These are phyloP conservation scores for Microcos paniculata DNA, from an alignment of 345 rosid species.

Conservation along the genomic window DNA sequence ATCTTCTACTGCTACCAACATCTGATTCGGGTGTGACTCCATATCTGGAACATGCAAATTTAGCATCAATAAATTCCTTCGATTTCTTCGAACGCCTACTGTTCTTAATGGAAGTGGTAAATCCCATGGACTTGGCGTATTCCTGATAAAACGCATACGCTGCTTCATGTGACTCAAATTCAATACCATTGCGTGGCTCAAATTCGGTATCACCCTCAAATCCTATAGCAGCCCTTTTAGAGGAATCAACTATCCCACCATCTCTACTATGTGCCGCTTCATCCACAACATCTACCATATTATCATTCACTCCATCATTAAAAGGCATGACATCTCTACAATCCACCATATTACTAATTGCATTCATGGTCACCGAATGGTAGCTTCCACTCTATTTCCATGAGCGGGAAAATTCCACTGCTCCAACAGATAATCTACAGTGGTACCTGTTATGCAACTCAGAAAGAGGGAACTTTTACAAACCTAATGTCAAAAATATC, in stretches of 20 bases:
- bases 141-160: constrained; percentile 71
- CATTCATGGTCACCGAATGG: constrained; percentile 5
- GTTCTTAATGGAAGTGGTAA: constrained; percentile 62
- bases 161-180: constrained; percentile 58
- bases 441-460: constrained; percentile 1
- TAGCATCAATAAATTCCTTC: constrained; percentile 68
- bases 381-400: constrained; percentile 1
- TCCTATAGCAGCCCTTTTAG: constrained; percentile 25
- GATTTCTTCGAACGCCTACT: constrained; percentile 70
- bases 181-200: constrained; percentile 57
- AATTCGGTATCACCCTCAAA: constrained; percentile 35
- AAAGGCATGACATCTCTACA: constrained; percentile 6
- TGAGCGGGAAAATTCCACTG: background rate
- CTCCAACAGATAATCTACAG: background rate
- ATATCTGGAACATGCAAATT: constrained; percentile 76
- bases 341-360: constrained; percentile 6
- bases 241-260: constrained; percentile 24
- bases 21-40: constrained; percentile 65
- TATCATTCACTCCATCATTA: constrained; percentile 15
- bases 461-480: background rate
- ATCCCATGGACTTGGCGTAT: constrained; percentile 67
- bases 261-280: constrained; percentile 25
- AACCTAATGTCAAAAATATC: background rate
- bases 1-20: constrained; percentile 43
- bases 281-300: constrained; percentile 26